A percentile compares a stretch with the other conserved stretches of the same genome.
phyloP scores from a whole-genome alignment of 352 stramenopile species.

The Phytopythium chamaehyphon region DNA sequence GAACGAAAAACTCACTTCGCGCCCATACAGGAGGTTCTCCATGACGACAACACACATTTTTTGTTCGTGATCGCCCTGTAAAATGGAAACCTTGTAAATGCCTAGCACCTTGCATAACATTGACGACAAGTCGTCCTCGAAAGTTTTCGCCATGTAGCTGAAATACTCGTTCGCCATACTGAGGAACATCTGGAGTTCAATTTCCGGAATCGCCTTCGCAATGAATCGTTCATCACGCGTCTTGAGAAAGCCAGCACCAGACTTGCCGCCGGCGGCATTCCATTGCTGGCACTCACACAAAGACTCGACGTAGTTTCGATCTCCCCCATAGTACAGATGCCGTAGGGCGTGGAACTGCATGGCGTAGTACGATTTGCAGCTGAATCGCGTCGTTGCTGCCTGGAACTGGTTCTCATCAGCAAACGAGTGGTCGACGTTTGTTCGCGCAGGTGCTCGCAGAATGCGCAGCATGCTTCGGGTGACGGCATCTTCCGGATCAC shows the following conservation, averaged over 20 bases:
- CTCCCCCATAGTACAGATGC: conserved; percentile 78
- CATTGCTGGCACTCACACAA: conserved; percentile 84
- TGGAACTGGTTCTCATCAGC: conserved; percentile 87
- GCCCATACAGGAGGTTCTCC: conserved; percentile 86
- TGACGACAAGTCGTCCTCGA: conserved; percentile 80
- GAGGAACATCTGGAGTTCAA: conserved; percentile 87
- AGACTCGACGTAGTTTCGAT: conserved; percentile 85
- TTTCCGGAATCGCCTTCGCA: conserved; percentile 82
- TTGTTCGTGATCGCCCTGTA: conserved; percentile 53
- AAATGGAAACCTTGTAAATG: conserved; percentile 83
- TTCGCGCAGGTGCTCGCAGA: conserved; percentile 57
- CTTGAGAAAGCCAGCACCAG: conserved; percentile 80
- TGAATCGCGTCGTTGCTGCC: conserved; percentile 65
- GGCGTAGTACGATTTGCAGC: conserved; percentile 87
- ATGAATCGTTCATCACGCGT: conserved; percentile 87
- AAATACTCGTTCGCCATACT: conserved; percentile 90
- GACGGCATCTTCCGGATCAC: background rate
- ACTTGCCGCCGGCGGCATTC: conserved; percentile 85
- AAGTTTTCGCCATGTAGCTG: conserved; percentile 85
- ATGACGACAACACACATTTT: conserved; percentile 88
- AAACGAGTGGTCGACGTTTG: conserved; percentile 84
- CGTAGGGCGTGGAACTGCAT: conserved; percentile 87
- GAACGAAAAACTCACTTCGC: conserved; percentile 83
- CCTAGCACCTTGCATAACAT: conserved; percentile 88
- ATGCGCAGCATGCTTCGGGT: conserved; percentile 51